Conservation (phyloP, 345 rosid species). For the Salix arbutifolia region DNA sequence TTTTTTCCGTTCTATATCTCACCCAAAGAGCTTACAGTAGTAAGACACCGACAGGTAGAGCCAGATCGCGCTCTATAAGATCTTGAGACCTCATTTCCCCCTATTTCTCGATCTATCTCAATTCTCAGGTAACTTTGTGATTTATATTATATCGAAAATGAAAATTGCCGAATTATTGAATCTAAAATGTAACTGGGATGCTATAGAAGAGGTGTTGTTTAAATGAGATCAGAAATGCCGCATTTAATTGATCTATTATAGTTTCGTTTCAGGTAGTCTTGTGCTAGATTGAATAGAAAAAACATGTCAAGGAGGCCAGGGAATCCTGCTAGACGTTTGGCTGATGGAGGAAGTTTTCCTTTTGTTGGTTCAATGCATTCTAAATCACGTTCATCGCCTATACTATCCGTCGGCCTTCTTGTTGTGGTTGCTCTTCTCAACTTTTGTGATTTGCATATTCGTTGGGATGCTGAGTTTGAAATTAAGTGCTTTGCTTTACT, state of each 20-base stretch:
- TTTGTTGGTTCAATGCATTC: constrained; percentile 45
- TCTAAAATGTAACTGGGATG: too few species aligned
- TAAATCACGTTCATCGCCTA: constrained; percentile 51
- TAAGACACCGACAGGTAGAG: neutral
- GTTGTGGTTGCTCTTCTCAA: constrained; percentile 33
- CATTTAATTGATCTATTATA: neutral
- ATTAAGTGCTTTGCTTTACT: neutral
- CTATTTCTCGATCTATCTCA: neutral
- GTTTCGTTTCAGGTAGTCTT: neutral
- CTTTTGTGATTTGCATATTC: too few species aligned
- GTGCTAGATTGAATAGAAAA: neutral
- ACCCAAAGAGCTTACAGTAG: neutral
- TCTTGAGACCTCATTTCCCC: neutral
- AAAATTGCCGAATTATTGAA: too few species aligned
- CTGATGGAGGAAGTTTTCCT: constrained; percentile 47
- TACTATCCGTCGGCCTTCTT: constrained; percentile 44
- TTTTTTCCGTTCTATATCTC: neutral
- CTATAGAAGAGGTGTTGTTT: neutral
- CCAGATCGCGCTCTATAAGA: constrained; percentile 3
- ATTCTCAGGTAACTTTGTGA: neutral
- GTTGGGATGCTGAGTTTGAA: neutral
- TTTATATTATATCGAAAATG: too few species aligned
- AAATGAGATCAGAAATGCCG: neutral
- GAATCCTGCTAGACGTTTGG: constrained; percentile 50
- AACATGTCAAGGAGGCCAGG: constrained; percentile 65